Conservation (phyloP, 2,329 filamentous ascomycete species). For the Pleomassaria siparia region DNA sequence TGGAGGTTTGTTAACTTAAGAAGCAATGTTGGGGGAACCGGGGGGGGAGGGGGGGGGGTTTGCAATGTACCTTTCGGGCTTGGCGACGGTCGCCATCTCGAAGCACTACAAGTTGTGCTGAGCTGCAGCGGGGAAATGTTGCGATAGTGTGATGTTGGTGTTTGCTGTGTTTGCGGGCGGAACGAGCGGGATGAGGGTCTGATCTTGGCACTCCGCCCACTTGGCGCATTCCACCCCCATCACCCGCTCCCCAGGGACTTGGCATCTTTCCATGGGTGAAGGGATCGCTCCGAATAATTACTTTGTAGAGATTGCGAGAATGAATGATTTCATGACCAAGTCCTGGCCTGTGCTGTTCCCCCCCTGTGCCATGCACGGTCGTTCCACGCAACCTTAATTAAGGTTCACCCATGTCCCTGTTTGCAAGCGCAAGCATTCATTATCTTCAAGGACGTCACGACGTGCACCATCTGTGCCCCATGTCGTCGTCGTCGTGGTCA, state of each 20-base stretch:
- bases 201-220: slow-evolving; percentile 10
- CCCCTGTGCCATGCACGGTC: too few relatives aligned
- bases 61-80: slow-evolving; percentile 23
- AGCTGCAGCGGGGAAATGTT: slow-evolving; percentile 6
- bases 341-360: neutral
- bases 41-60: neutral
- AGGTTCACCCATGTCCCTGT: neutral
- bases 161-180: slow-evolving; percentile 25
- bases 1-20: slow-evolving; percentile 16
- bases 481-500: neutral
- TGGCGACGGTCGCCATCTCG: slow-evolving; percentile 31
- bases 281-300: too few relatives aligned
- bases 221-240: neutral
- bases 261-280: neutral
- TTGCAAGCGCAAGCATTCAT: neutral
- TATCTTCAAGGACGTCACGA: slow-evolving; percentile 6
- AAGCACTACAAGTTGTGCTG: slow-evolving; percentile 12
- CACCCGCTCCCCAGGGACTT: neutral
- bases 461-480: neutral
- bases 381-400: slow-evolving; percentile 9
- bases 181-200: neutral
- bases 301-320: neutral
- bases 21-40: too few relatives aligned
- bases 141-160: slow-evolving; percentile 14
- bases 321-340: slow-evolving; percentile 6